Base-by-base conservation (phyloP, 768 basidiomycete genomes). In the Tremella fuciformis region DNA sequence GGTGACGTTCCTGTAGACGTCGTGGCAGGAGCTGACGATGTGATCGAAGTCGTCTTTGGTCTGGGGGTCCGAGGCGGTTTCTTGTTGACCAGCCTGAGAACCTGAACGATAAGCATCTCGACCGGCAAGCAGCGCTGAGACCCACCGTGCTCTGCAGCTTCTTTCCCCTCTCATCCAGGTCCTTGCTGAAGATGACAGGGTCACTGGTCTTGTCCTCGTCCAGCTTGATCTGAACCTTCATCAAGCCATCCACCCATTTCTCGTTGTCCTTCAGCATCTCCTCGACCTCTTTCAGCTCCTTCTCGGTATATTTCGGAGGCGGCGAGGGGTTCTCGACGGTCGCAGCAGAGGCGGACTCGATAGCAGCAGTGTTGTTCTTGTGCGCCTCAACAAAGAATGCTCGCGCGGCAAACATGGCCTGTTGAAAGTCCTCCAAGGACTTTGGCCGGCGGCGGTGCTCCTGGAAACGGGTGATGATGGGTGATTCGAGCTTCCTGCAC, bases 391-490 rank as follows among this genome's bases (percentile, higher is more conserved):
- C 78, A 25, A 96, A 82, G 86, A 98, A 99, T n/a, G 88, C 76
- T 15, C 78, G 69, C 7, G 77, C 75, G 9, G 76, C 66, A 25
- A 69, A 65, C 66, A 81, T 74, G 82, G 86, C 58, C 84, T 88
- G 77, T 82, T 86, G 88, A 84, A 99, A 78, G 85, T 91, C 88
- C 70, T 91, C 88, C 55, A 98, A 81, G 1, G 86, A 85, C 62
- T 84, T 83, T 2, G 89, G 88, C 78, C 96, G 91, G 25, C 85
- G 85, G 63, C 88, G 84, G 47, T 88, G 87, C 78, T 99, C 96
- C 74, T 85, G 83, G 79, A 92, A 91, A 13, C 96, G 88, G 73
- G 86, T 83, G 49, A 90, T 82, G 62, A 96, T 85, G 3, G 91
- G 89, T 38, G 81, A 80, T 70, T 97, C 94, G 58, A 91, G 77